These are phyloP conservation scores for Xylariaceae sp. DNA, from an alignment of 2,329 filamentous ascomycete genomes.

Conservation along the genomic window DNA sequence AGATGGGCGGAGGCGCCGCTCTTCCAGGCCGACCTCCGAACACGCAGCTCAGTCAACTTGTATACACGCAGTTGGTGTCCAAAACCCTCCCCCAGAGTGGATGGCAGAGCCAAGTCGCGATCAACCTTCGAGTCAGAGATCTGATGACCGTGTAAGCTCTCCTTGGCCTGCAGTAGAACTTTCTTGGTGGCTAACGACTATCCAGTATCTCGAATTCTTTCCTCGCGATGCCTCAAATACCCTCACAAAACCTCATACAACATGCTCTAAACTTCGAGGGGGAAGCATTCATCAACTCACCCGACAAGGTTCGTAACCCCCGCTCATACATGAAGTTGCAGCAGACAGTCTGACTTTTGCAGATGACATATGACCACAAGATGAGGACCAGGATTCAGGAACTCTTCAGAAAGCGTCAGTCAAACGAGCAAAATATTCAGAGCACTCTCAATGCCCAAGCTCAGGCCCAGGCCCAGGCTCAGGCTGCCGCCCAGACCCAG, in stretches of 20 bases:
- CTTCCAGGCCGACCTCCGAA: constrained; percentile 33
- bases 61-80: constrained; percentile 28
- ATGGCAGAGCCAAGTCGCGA: constrained; percentile 27
- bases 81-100: constrained; percentile 15
- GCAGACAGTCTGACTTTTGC: no score
- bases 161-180: background rate
- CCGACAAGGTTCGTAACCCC: constrained; percentile 42
- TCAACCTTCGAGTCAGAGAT: constrained; percentile 25
- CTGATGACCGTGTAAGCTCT: constrained; percentile 29
- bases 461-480: constrained; percentile 11
- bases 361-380: constrained; percentile 44
- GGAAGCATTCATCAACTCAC: constrained; percentile 36
- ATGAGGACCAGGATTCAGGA: constrained; percentile 40
- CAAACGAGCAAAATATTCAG: constrained; percentile 41
- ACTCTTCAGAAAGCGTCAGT: constrained; percentile 42
- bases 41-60: constrained; percentile 31
- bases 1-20: constrained; percentile 43
- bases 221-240: constrained; percentile 34
- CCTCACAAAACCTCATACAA: constrained; percentile 33
- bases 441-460: constrained; percentile 40
- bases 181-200: background rate
- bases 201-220: constrained; percentile 44
- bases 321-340: no score
- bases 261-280: constrained; percentile 41
- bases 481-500: constrained; percentile 33